Evolutionary conservation across 805 yeast genomes (phyloP), one percentile per base, ranked within the genome.

Genomic region (Yamadazyma olivae): DNA sequence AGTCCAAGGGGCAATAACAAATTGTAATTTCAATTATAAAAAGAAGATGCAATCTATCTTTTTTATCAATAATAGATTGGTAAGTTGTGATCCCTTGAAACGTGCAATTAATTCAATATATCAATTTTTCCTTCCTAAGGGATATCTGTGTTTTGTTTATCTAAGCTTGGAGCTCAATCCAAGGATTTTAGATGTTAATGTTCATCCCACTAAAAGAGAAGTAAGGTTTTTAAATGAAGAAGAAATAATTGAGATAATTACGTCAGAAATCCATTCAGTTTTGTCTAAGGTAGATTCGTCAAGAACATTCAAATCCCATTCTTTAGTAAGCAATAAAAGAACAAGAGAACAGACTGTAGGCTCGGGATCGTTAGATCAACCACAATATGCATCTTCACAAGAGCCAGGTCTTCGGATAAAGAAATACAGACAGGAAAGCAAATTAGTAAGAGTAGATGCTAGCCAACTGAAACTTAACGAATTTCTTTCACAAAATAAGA

Each of bases 151-250:
- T 0, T 93, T 93, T 53, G 70, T 86, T 1, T 93, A 89, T 57
- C 40, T 93, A 35, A 70, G 85, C 32, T 54, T 93, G n/a, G 64
- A 64, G 14, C 77, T 93, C 2, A 64, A 70, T 16, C 85, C 96
- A 1, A 61, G 60, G 22, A 80, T 81, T 41, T 70, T 93, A 6
- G 99, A 93, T 56, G 98, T 93, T 12, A 93, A 93, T 54, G 81
- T 93, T 10, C 99, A 93, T 53, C 99, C 99, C 0, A 91, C 98
- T 0, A 93, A 93, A 49, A 72, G 91, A 40, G 97, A 91, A 50
- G 97, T 93, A 2, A 57, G 95, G 28, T 89, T 93, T 53, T 61
- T 93, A 23, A 59, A 79, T 54, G 97, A 93, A 49, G 93, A 83
- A 30, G 97, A 90, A 52, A 88, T 93, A 15, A 74, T 86, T 8